These are phyloP conservation scores for Capronia americana DNA, from an alignment of 2,329 filamentous ascomycete species.

Conservation along the genomic window DNA sequence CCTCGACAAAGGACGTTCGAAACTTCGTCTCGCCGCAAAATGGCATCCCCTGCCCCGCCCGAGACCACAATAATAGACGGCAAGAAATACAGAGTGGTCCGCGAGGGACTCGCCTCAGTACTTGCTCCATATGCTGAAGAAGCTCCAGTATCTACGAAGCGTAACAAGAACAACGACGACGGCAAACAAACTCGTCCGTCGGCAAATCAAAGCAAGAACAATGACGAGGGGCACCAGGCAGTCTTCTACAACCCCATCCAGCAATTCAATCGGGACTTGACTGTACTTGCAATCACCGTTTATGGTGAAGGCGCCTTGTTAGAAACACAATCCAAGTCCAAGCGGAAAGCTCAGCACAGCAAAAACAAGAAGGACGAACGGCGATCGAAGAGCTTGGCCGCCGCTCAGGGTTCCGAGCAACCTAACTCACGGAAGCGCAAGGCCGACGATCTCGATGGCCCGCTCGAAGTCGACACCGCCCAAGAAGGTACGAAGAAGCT, in stretches of 20 bases:
- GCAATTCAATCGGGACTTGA: slow-evolving; percentile 97
- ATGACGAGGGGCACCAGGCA: slow-evolving; percentile 69
- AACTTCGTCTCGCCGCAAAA: slow-evolving; percentile 15
- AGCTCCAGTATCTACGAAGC: slow-evolving; percentile 20
- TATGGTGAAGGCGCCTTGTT: slow-evolving; percentile 74
- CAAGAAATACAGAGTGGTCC: slow-evolving; percentile 65
- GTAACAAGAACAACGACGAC: not conserved
- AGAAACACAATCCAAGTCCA: slow-evolving; percentile 56
- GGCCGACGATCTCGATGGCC: slow-evolving; percentile 38
- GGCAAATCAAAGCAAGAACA: slow-evolving; percentile 54
- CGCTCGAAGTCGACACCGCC: slow-evolving; percentile 7
- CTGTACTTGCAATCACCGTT: slow-evolving; percentile 86
- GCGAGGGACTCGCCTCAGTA: slow-evolving; percentile 72
- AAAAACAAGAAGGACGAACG: slow-evolving; percentile 49
- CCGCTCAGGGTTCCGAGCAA: slow-evolving; percentile 19
- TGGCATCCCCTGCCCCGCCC: slow-evolving; percentile 16
- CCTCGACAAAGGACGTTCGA: slow-evolving; percentile 10
- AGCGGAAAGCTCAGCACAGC: slow-evolving; percentile 43
- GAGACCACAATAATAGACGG: slow-evolving; percentile 51
- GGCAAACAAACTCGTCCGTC: slow-evolving; percentile 46
- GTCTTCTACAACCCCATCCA: slow-evolving; percentile 99
- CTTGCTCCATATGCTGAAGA: slow-evolving; percentile 63
- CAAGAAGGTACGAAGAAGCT: slow-evolving; percentile 21
- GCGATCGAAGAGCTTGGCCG: slow-evolving; percentile 40
- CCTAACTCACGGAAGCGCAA: slow-evolving; percentile 40